Base-by-base conservation (phyloP, 1,139 yeast genomes). In the Lodderomyces pseudojiufengensis region DNA sequence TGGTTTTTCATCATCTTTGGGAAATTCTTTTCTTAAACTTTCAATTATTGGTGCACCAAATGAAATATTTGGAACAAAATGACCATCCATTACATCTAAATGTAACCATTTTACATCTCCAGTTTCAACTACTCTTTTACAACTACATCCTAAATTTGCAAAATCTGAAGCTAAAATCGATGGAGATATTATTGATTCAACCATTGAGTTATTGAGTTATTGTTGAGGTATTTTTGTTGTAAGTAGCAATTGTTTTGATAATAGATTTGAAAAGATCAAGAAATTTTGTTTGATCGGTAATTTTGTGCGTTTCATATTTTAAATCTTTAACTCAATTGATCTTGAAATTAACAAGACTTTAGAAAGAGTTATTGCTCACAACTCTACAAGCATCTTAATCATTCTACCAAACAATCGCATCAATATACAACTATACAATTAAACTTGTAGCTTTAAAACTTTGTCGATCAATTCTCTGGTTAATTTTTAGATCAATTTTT, bases 41-140 rank as follows among this genome's bases (percentile, higher is more conserved):
- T 78, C 67, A 40, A 92, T 88, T 37, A 92, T 79, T 39, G 96
- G 95, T 30, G 95, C 87, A 11, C 98, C 98, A 55, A 92, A 71
- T 5, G 97, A 81, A 51, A 92, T 83, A 65, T 94, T 92, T 48
- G 98, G 98, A 33, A 94, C 98, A 61, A 92, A 92, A 63, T 92
- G 92, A 38, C 98, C 97, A 59, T 92, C 99, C 99, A 92, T 92
- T 35, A 92, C 94, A 61, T 92, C 99, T 39, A 92, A 80, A 61
- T 92, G 99, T 45, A 94, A 78, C 99, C 99, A 92, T 51, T 92
- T 95, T 25, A 96, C 95, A 26, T 69, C 69, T 6, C 68, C 67
- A 33, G 81, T 72, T 44, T 79, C 77, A 49, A 86, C 79, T 64
- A 90, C 84, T 40, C 75, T 72, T 56, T 83, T 84, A 61, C 97